Evolutionary conservation across 2,329 filamentous ascomycete species (phyloP).

Genomic region (Ustulina deusta): DNA sequence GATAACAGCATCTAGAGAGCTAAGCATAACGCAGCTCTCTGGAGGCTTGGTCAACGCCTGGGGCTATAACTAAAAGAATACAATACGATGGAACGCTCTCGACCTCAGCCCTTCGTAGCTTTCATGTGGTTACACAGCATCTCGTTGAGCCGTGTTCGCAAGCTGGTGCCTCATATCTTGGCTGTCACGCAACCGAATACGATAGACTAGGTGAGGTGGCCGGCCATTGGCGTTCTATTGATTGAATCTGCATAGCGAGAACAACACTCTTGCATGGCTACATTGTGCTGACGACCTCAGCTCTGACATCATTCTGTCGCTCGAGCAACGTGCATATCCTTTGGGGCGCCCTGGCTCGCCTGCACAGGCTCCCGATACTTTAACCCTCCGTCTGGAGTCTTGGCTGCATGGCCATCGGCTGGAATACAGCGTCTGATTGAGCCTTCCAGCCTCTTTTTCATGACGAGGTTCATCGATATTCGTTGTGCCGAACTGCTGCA

Average conservation of each 20-base stretch:
- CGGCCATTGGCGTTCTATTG: slow-evolving; percentile 14
- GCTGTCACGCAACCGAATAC: slow-evolving; percentile 25
- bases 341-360: slow-evolving; percentile 3
- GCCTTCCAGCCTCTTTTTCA: slow-evolving; percentile 29
- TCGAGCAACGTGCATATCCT: slow-evolving; percentile 30
- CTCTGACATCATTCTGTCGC: slow-evolving; percentile 28
- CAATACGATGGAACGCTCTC: not conserved
- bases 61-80: not conserved
- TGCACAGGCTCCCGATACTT: slow-evolving; percentile 22
- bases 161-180: slow-evolving; percentile 24
- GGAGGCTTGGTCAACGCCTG: not conserved
- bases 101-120: not conserved
- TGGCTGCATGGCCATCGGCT: slow-evolving; percentile 44
- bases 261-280: slow-evolving; percentile 13
- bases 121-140: slow-evolving; percentile 30
- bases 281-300: slow-evolving; percentile 21
- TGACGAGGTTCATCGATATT: slow-evolving; percentile 35
- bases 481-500: slow-evolving; percentile 29
- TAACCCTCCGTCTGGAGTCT: slow-evolving; percentile 32
- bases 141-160: slow-evolving; percentile 13
- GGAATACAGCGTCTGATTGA: slow-evolving; percentile 34
- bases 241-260: slow-evolving; percentile 30
- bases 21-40: not conserved
- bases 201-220: slow-evolving; percentile 21
- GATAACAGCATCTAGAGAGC: not conserved